A percentile compares a stretch with the other conserved stretches of the same genome.
Conservation (phyloP, 164 flowering plant species). For the Chloranthus sessilifolius region DNA sequence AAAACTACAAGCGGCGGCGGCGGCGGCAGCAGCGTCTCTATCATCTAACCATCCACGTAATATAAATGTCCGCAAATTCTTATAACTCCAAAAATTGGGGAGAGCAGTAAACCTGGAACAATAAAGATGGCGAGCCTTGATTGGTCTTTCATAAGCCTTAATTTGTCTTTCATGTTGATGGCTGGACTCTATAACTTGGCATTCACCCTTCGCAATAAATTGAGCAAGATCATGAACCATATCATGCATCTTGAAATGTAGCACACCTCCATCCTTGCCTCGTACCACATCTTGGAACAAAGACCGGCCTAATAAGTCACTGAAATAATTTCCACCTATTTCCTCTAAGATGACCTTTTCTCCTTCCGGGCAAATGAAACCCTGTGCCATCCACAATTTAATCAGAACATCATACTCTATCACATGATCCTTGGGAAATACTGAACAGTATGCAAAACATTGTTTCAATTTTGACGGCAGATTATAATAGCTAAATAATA, state of each 20-base stretch:
- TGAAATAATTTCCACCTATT: slow-evolving; percentile 11
- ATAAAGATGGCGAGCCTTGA: neutral
- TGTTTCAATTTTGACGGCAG: slow-evolving; percentile 14
- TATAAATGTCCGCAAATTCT: slow-evolving; percentile 3
- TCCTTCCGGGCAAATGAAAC: neutral
- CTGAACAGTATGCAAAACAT: slow-evolving; percentile 22
- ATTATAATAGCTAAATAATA: slow-evolving; percentile 19
- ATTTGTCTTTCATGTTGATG: neutral
- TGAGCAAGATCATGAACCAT: slow-evolving; percentile 4
- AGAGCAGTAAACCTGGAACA: neutral
- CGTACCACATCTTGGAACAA: slow-evolving; percentile 13
- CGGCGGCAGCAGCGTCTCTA: no score
- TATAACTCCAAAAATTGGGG: neutral
- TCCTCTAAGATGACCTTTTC: slow-evolving; percentile 7
- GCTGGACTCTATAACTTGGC: no score
- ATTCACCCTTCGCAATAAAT: neutral
- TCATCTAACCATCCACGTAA: neutral
- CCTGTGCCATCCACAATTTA: neutral
- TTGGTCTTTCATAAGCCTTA: neutral
- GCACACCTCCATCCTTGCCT: no score
- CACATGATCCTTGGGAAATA: slow-evolving; percentile 15
- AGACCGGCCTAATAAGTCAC: slow-evolving; percentile 4
- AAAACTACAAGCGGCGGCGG: neutral
- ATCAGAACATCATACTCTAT: neutral
- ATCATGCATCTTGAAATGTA: slow-evolving; percentile 7